A percentile compares a stretch with the other conserved stretches of the same genome.
Conservation (phyloP, 345 rosid species). For the Salix caprea region DNA sequence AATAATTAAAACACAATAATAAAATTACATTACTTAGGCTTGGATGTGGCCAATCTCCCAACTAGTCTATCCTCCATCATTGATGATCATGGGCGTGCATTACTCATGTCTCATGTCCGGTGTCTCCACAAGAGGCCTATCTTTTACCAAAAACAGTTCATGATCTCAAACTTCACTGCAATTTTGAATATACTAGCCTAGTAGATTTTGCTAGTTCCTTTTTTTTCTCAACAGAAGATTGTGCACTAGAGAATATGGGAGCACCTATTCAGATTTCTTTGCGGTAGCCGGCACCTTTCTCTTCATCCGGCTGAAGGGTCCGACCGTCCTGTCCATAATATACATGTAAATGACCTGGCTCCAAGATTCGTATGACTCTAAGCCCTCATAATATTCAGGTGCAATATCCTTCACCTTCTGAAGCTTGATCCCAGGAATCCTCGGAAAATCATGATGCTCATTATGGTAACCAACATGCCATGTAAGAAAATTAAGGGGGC, state of each 20-base stretch:
- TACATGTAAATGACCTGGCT: slow-evolving; percentile 89
- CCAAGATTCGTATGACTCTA: slow-evolving; percentile 68
- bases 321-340: slow-evolving; percentile 56
- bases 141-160: no score
- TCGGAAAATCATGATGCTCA: slow-evolving; percentile 90
- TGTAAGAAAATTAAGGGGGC: slow-evolving; percentile 69
- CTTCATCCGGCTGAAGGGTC: slow-evolving; percentile 86
- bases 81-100: neutral
- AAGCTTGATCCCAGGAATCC: slow-evolving; percentile 77
- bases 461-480: slow-evolving; percentile 90
- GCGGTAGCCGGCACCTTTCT: slow-evolving; percentile 41
- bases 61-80: neutral
- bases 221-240: neutral
- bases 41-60: neutral
- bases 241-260: neutral
- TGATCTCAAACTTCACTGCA: no score
- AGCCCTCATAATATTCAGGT: slow-evolving; percentile 63
- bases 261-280: slow-evolving; percentile 53
- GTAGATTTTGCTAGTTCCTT: no score
- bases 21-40: neutral
- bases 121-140: neutral
- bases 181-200: no score
- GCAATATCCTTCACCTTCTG: slow-evolving; percentile 81
- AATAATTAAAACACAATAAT: no score
- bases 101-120: rapidly evolving